A percentile compares a stretch with the other conserved stretches of the same genome.
phyloP scores from a whole-genome alignment of 176 grass and related monocot genomes.

The Triticum monococcum region DNA sequence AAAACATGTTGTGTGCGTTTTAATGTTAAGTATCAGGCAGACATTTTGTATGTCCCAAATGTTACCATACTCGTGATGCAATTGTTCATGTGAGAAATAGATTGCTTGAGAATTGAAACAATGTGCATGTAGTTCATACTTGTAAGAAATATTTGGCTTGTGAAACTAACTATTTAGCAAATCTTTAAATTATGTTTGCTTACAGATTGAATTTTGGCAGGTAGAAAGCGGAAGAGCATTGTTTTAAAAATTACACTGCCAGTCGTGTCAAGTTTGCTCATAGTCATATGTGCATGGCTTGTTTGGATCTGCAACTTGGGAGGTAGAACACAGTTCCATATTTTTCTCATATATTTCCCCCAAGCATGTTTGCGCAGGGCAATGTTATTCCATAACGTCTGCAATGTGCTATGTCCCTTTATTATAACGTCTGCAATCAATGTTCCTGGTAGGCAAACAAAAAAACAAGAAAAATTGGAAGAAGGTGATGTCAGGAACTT shows the following conservation, averaged over 20 bases:
- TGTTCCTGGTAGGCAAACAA: background rate
- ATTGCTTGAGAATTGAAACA: background rate
- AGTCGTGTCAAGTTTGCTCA: constrained; percentile 5
- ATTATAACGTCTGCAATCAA: background rate
- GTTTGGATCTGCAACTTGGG: background rate
- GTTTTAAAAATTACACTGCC: background rate
- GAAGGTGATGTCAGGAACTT: background rate
- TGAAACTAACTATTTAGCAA: background rate
- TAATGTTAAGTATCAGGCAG: background rate
- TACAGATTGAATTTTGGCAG: background rate
- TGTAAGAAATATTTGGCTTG: background rate
- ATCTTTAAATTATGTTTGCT: background rate
- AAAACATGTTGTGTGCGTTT: too few relatives aligned
- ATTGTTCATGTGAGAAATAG: background rate
- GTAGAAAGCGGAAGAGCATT: background rate
- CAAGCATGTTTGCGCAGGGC: background rate
- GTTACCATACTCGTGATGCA: background rate
- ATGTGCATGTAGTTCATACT: background rate
- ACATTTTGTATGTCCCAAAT: background rate
- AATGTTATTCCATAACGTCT: background rate
- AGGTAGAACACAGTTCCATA: background rate
- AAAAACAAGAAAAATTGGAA: background rate
- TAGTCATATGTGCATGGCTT: background rate
- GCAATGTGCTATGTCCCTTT: background rate
- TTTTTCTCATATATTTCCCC: background rate